Conservation (phyloP, 176 grass and related monocot genomes). For the Alloteropsis semialata region DNA sequence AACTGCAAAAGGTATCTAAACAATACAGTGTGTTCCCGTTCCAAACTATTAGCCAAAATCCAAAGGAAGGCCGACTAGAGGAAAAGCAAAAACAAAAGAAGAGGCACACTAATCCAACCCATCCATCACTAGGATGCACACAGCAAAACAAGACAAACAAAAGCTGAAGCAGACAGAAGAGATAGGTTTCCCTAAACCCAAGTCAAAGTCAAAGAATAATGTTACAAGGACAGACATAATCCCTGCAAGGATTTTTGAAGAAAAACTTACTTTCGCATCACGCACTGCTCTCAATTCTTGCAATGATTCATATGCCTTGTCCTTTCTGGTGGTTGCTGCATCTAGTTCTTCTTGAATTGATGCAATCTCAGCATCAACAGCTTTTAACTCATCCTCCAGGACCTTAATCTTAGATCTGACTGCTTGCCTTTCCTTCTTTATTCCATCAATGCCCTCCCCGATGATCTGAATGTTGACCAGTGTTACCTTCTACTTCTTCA, state of each 20-base stretch:
- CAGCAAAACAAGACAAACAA: background rate
- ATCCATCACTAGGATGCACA: background rate
- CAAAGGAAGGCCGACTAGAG: too few species aligned
- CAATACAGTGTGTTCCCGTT: too few species aligned
- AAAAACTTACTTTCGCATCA: constrained; percentile 44
- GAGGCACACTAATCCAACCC: background rate
- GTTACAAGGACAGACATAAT: constrained; percentile 1
- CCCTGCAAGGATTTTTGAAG: background rate
- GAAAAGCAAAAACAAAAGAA: too few species aligned
- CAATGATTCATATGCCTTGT: constrained; percentile 53
- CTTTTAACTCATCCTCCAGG: constrained; percentile 55
- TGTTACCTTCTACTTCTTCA: background rate
- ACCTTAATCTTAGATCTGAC: constrained; percentile 65
- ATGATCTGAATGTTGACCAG: constrained; percentile 36
- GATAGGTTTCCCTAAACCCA: background rate
- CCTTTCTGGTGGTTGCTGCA: constrained; percentile 49
- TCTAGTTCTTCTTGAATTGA: constrained; percentile 51
- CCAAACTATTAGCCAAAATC: too few species aligned
- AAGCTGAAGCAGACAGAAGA: background rate
- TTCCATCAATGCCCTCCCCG: constrained; percentile 50
- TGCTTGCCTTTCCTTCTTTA: constrained; percentile 66
- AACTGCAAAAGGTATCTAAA: constrained; percentile 17
- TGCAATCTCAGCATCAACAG: constrained; percentile 38
- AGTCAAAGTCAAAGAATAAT: too few species aligned
- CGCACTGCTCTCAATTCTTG: constrained; percentile 46